Evolutionary conservation across 2,329 filamentous ascomycete genomes (phyloP), one percentile per base, ranked within the genome.

Genomic region (Verticillium klebahnii): DNA sequence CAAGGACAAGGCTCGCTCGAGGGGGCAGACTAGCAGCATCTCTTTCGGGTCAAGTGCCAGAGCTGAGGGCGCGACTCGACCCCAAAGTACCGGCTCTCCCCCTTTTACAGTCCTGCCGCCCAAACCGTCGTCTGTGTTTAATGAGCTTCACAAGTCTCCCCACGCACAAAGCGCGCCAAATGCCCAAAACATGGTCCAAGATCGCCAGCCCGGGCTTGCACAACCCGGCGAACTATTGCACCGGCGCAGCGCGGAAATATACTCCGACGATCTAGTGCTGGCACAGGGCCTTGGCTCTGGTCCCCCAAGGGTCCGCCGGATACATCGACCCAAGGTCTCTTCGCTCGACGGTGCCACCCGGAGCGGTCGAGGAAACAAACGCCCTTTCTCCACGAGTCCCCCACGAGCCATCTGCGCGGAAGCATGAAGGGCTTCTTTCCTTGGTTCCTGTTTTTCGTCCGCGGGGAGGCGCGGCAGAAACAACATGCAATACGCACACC

Each of bases 171-270:
- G 45, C 45, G 45, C 45, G 45, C 45, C 12, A 52, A n/a, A 52
- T 5, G 19, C 45, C 45, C 45, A 52, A 52, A 52, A 52, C 45
- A 23, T 23, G 45, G 45, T 52, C 19, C 45, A 52, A 52, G 45
- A 52, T 52, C 45, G 45, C 19, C 45, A 52, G 15, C 23, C 7
- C 45, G 23, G 45, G 45, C 14, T 14, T 52, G 45, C 45, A 52
- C 23, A 52, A 52, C 45, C 45, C 19, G 45, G 45, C 45, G n/a
- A 52, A 23, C n/a, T 23, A 52, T 29, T 52, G 45, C 19, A 63
- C 59, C 19, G 64, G 62, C 14, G 65, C 63, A 29, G 63, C 64
- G 19, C 65, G 65, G 36, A 65, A 67, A 61, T 67, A 65, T 14
- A 67, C 64, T 40, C 64, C 64, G 15, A 66, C 61, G 45, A 23